phyloP scores from a whole-genome alignment of 768 basidiomycete genomes.

The Pulveroboletus sp. region DNA sequence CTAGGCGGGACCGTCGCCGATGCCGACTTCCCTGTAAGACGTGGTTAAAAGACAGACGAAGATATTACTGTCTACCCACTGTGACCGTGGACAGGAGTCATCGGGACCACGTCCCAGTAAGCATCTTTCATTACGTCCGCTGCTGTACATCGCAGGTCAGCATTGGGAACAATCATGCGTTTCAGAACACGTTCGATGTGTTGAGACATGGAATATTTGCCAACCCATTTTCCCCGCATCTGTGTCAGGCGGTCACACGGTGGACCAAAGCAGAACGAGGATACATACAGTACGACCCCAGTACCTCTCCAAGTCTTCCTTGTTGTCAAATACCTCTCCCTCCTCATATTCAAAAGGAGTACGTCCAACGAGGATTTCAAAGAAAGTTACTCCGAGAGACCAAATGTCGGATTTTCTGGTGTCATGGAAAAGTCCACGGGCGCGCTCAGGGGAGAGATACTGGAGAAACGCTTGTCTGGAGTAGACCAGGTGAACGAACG shows the following conservation, averaged over 20 bases:
- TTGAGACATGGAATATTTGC: slow-evolving; percentile 55
- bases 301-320: slow-evolving; percentile 81
- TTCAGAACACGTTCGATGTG: slow-evolving; percentile 61
- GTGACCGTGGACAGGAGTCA: slow-evolving; percentile 32
- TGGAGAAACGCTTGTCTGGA: slow-evolving; percentile 25
- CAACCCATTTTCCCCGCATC: slow-evolving; percentile 84
- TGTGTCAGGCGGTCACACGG: slow-evolving; percentile 19
- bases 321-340: slow-evolving; percentile 70
- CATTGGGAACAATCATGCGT: slow-evolving; percentile 78
- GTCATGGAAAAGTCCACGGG: slow-evolving; percentile 83
- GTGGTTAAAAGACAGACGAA: background rate
- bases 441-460: slow-evolving; percentile 92
- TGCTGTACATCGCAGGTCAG: slow-evolving; percentile 73
- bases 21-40: slow-evolving; percentile 31
- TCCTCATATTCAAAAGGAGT: slow-evolving; percentile 88
- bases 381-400: slow-evolving; percentile 87
- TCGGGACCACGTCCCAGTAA: slow-evolving; percentile 51
- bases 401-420: slow-evolving; percentile 88
- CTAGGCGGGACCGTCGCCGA: slow-evolving; percentile 19
- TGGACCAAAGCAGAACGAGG: background rate
- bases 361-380: slow-evolving; percentile 87
- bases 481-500: background rate
- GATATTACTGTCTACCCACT: slow-evolving; percentile 35
- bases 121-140: slow-evolving; percentile 57
- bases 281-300: slow-evolving; percentile 71